Conservation (phyloP, 192 early-diverging fungal genomes). For the Rhizophagus sp. region DNA sequence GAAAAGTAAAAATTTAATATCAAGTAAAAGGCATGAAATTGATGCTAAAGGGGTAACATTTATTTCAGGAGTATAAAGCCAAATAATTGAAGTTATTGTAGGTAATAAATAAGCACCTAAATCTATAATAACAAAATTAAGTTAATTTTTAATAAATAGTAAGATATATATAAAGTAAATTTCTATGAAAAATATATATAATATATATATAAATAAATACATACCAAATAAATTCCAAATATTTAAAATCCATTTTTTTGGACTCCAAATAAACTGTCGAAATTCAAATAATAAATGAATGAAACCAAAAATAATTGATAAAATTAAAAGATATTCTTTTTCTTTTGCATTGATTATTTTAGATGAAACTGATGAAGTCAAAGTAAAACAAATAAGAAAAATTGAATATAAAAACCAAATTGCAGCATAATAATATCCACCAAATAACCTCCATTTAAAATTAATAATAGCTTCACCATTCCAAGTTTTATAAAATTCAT, state of each 20-base stretch:
- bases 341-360: background rate
- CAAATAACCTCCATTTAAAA: conserved; percentile 12
- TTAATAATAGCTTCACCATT: conserved; percentile 15
- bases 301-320: background rate
- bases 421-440: background rate
- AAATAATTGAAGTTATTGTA: background rate
- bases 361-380: background rate
- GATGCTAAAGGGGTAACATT: background rate
- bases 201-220: too few species aligned
- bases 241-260: background rate
- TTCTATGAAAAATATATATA: background rate
- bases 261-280: background rate
- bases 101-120: background rate
- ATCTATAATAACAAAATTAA: too few species aligned
- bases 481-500: conserved; percentile 19
- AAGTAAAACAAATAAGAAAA: background rate
- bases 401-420: background rate
- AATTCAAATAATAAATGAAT: background rate
- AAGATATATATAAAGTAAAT: background rate
- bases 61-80: background rate
- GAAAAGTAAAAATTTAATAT: background rate
- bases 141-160: too few species aligned
- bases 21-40: background rate
- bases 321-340: background rate
- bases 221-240: conserved; percentile 5